phyloP scores from a whole-genome alignment of 305 asterid genomes.

The Euphrasia arctica region DNA sequence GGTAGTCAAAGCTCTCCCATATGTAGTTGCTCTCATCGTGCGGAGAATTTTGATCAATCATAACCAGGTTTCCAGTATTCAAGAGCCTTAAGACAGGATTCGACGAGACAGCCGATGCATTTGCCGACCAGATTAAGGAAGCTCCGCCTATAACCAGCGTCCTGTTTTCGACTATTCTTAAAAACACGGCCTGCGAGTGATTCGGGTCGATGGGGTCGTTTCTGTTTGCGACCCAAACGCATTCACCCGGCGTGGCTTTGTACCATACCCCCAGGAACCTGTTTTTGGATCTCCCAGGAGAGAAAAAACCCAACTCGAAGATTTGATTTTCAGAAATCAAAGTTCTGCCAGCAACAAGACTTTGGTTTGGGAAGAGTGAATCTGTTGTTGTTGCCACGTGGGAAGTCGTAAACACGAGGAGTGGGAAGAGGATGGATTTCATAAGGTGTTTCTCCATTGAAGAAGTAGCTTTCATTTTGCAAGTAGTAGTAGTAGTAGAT shows the following conservation, averaged over 20 bases:
- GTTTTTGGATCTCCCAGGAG: constrained; percentile 26
- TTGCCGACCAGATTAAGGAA: constrained; percentile 27
- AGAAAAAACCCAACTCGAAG: constrained; percentile 32
- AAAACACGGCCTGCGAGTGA: constrained; percentile 13
- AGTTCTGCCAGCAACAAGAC: constrained; percentile 19
- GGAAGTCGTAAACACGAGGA: constrained; percentile 11
- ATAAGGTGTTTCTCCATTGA: too few relatives aligned
- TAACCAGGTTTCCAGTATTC: constrained; percentile 38
- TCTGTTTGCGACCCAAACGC: constrained; percentile 37
- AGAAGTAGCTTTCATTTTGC: too few relatives aligned
- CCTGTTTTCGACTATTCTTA: constrained; percentile 25
- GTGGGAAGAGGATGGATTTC: not conserved
- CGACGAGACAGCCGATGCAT: constrained; percentile 18
- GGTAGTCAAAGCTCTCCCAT: constrained; percentile 33
- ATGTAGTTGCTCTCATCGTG: not conserved
- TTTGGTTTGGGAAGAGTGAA: constrained; percentile 30
- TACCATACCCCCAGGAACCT: constrained; percentile 31
- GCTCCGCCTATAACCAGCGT: constrained; percentile 20
- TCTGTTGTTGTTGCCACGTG: constrained; percentile 11
- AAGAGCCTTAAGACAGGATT: constrained; percentile 30
- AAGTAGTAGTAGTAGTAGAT: too few relatives aligned
- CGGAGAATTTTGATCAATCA: too few relatives aligned
- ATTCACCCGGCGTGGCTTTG: constrained; percentile 26
- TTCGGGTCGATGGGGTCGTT: constrained; percentile 19
- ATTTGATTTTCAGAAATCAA: constrained; percentile 24